Evolutionary conservation across 2,329 filamentous ascomycete species (phyloP).

Genomic region (Blastomyces parvus): DNA sequence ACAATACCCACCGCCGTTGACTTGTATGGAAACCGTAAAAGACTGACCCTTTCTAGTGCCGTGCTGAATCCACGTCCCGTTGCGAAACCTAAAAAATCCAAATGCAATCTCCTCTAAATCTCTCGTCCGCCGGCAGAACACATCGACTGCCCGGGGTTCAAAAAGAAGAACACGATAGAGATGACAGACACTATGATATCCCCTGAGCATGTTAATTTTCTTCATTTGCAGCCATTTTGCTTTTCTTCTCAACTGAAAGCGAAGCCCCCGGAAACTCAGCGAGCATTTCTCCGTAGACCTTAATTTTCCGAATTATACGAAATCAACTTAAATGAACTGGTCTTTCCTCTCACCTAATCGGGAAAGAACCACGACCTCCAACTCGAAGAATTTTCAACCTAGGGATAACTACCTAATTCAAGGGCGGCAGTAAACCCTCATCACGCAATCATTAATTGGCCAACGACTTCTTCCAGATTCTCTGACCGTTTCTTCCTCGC

Average conservation of each 20-base stretch:
- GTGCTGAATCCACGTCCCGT: slow-evolving; percentile 40
- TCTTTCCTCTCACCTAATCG: not conserved
- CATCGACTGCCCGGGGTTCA: not conserved
- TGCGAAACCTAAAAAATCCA: slow-evolving; percentile 37
- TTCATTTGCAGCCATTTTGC: not conserved
- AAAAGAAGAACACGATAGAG: not conserved
- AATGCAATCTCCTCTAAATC: slow-evolving; percentile 38
- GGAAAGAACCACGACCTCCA: not conserved
- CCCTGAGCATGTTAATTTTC: slow-evolving; percentile 3
- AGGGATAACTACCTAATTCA: not conserved
- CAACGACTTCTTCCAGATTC: not conserved
- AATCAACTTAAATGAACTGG: not conserved
- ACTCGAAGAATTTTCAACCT: not conserved
- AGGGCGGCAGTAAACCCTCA: not conserved
- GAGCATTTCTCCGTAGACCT: not conserved
- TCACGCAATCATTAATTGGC: not conserved
- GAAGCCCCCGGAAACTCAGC: not conserved
- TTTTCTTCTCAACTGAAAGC: not conserved
- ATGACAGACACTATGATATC: slow-evolving; percentile 7
- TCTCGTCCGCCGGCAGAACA: not conserved
- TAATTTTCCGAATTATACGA: not conserved
- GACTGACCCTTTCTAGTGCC: slow-evolving; percentile 26
- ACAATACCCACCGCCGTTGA: not conserved
- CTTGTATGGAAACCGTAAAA: not conserved
- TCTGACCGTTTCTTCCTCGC: not conserved